Evolutionary conservation across 2,329 filamentous ascomycete species (phyloP), one percentile per base, ranked within the genome.

Genomic region (Epichloe bromicola): DNA sequence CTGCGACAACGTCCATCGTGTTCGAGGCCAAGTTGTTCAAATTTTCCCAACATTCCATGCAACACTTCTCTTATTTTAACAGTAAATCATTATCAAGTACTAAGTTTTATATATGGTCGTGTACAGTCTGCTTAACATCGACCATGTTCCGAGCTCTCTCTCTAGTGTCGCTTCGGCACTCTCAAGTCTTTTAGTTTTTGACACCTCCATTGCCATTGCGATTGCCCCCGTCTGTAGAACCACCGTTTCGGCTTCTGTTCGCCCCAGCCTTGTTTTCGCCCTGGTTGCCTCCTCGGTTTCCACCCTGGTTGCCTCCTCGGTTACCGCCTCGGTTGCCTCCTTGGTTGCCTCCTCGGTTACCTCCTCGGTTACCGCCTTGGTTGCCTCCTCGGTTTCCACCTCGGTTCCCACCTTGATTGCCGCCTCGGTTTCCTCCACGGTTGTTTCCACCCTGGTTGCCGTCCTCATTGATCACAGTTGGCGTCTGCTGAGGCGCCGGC

Each of bases 401-500:
- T 4, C 0, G 17, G 3, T 43, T 43, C 0, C 40, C 40, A 0
- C 40, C 40, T 14, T 1, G 17, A 1, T 20, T 42, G 1, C n/a
- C n/a, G 3, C 19, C 26, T 48, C 36, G 12, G 6, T 38, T 19
- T 37, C 17, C 3, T 0, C 45, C 45, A 20, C 23, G 36, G 2
- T 43, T 40, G 23, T 56, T 55, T 19, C 50, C 56, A 41, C 54
- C 54, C 17, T 49, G 44, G 30, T 57, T 54, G 30, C 37, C 33
- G 33, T 36, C 15, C 15, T 20, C 17, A 38, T 37, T 37, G 51
- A 26, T 53, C 26, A 64, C 58, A 11, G 52, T 53, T 0, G 63
- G 63, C 2, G 70, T 71, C 56, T 68, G 55, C 2, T 58, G 56
- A 17, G 70, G 59, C 49, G 65, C 66, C 0, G 57, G 55, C 3